Conservation (phyloP, 2,329 filamentous ascomycete species). For the Phoma sp. region DNA sequence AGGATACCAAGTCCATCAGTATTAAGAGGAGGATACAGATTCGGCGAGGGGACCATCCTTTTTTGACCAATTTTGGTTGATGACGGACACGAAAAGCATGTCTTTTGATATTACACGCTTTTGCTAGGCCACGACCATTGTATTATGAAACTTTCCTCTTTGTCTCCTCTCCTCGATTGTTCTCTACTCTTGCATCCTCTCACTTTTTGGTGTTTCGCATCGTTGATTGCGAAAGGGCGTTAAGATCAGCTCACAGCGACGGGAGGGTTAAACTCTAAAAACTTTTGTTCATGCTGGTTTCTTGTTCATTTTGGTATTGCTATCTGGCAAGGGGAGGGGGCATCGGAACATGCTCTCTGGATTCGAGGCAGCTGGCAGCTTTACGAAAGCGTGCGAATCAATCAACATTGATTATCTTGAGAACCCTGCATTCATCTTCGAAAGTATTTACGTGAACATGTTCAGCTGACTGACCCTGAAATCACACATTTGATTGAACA, state of each 20-base stretch:
- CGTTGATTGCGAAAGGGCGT: conserved; percentile 28
- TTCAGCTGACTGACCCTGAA: too few species aligned
- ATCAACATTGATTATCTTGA: conserved; percentile 1
- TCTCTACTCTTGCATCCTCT: conserved; percentile 41
- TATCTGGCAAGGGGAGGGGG: conserved; percentile 1
- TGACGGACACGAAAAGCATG: conserved; percentile 32
- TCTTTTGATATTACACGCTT: conserved; percentile 27
- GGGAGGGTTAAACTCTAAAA: conserved; percentile 24
- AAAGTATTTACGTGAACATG: too few species aligned
- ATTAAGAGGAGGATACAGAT: conserved; percentile 21
- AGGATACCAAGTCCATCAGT: conserved; percentile 35
- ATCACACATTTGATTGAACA: too few species aligned
- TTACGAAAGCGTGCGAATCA: conserved; percentile 12
- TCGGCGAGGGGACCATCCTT: conserved; percentile 32
- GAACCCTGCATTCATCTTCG: too few species aligned
- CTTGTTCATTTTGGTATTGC: conserved; percentile 12
- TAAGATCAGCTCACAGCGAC: conserved; percentile 27
- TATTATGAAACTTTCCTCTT: conserved; percentile 42
- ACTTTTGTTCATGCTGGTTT: conserved; percentile 9
- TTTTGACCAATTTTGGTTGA: conserved; percentile 27
- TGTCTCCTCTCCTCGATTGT: conserved; percentile 18
- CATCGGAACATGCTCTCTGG: conserved; percentile 6
- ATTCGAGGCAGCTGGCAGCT: conserved; percentile 10
- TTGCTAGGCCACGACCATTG: conserved; percentile 36
- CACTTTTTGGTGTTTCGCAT: conserved; percentile 33